phyloP scores from a whole-genome alignment of 1,139 yeast genomes.

The Nakaseomyces bracarensis region DNA sequence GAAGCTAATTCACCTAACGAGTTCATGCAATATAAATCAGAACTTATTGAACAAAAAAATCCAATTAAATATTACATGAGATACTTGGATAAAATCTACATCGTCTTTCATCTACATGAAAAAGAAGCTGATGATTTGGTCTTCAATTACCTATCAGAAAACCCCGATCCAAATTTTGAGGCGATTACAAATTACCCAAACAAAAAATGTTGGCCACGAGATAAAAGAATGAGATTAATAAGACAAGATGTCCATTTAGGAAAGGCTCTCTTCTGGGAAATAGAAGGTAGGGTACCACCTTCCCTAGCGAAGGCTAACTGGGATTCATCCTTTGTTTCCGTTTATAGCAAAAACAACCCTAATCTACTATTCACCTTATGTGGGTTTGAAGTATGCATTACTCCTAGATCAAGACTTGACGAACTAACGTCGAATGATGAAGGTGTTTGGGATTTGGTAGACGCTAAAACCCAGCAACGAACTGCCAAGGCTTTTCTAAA shows the following conservation, averaged over 20 bases:
- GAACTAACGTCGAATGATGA: constrained; percentile 48
- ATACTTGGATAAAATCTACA: constrained; percentile 72
- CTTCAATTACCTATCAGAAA: constrained; percentile 68
- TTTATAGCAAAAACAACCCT: constrained; percentile 84
- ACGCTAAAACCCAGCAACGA: constrained; percentile 67
- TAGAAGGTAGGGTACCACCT: constrained; percentile 67
- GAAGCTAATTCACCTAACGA: constrained; percentile 62
- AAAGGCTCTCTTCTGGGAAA: constrained; percentile 87
- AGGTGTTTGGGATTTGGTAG: constrained; percentile 85
- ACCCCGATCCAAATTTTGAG: constrained; percentile 88
- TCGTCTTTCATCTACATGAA: constrained; percentile 66
- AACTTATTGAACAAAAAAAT: constrained; percentile 49
- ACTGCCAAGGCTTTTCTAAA: constrained; percentile 84
- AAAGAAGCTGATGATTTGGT: constrained; percentile 70
- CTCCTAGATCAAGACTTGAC: constrained; percentile 63
- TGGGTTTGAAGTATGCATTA: constrained; percentile 86
- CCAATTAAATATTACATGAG: constrained; percentile 81
- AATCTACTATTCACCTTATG: constrained; percentile 83
- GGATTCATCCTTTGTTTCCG: constrained; percentile 79
- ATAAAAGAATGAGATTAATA: constrained; percentile 82
- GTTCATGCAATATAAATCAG: constrained; percentile 61
- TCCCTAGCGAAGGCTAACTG: constrained; percentile 68
- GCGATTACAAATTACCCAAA: constrained; percentile 82
- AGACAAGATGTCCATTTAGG: constrained; percentile 90
- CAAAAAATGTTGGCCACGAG: constrained; percentile 92